These are phyloP conservation scores for Coprinopsis marcescibilis DNA, from an alignment of 768 basidiomycete species.

Conservation along the genomic window DNA sequence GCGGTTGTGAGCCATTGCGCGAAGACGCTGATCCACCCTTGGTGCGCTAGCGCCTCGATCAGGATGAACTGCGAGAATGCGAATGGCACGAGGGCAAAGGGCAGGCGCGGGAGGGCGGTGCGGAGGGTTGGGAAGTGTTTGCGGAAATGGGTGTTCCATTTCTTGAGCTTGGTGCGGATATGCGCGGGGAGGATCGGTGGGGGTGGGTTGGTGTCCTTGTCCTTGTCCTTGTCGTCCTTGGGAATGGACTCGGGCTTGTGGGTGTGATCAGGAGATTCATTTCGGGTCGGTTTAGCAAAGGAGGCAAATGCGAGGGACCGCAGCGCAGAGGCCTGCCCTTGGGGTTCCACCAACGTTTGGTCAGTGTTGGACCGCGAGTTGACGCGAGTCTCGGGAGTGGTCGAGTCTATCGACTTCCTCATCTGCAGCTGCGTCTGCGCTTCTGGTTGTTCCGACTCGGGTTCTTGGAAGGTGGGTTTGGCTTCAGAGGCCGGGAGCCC, in stretches of 20 bases:
- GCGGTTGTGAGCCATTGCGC: slow-evolving; percentile 56
- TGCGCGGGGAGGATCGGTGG: too few species aligned
- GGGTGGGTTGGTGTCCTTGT: too few species aligned
- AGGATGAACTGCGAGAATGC: slow-evolving; percentile 94
- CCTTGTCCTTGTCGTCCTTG: too few species aligned
- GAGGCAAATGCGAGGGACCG: too few species aligned
- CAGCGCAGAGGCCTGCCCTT: too few species aligned
- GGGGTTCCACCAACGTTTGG: too few species aligned
- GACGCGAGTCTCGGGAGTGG: slow-evolving; percentile 1
- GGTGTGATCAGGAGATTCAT: too few species aligned
- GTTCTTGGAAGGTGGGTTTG: too few species aligned
- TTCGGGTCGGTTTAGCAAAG: too few species aligned
- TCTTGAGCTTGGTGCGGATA: slow-evolving; percentile 9
- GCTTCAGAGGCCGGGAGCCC: background rate
- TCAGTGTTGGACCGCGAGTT: slow-evolving; percentile 6
- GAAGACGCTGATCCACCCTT: slow-evolving; percentile 88
- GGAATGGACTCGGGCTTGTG: too few species aligned
- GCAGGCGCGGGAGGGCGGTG: slow-evolving; percentile 61
- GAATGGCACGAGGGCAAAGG: slow-evolving; percentile 81
- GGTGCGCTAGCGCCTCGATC: slow-evolving; percentile 73
- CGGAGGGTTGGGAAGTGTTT: slow-evolving; percentile 65
- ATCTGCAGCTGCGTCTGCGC: too few species aligned
- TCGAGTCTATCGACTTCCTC: too few species aligned
- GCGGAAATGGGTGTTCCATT: slow-evolving; percentile 14
- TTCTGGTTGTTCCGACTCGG: background rate